Conservation (phyloP, 345 rosid genomes). For the sweet orange (Citrus sinensis) region DNA sequence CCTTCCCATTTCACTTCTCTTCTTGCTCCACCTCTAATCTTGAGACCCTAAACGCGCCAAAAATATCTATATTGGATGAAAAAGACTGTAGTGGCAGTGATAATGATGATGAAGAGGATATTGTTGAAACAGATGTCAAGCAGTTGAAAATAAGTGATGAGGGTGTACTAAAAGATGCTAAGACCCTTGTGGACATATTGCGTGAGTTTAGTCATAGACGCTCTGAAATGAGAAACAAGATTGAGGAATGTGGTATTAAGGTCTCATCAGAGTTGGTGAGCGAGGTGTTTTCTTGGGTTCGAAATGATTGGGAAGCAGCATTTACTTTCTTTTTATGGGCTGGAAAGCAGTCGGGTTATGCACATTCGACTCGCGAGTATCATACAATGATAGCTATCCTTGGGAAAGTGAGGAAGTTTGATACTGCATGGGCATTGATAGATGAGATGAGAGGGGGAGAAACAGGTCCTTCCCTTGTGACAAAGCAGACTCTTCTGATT, state of each 20-base stretch:
- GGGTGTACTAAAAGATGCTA: slow-evolving; percentile 38
- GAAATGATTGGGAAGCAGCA: slow-evolving; percentile 86
- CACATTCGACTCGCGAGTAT: slow-evolving; percentile 56
- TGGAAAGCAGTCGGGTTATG: slow-evolving; percentile 57
- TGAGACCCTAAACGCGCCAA: slow-evolving; percentile 8
- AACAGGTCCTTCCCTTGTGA: slow-evolving; percentile 52
- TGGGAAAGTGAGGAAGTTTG: slow-evolving; percentile 87
- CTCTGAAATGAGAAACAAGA: slow-evolving; percentile 44
- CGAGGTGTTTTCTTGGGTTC: slow-evolving; percentile 64
- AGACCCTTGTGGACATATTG: slow-evolving; percentile 38
- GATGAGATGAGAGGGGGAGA: slow-evolving; percentile 73
- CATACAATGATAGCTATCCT: slow-evolving; percentile 81
- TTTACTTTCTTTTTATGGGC: slow-evolving; percentile 90
- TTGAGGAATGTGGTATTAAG: slow-evolving; percentile 52
- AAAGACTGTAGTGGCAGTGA: neutral
- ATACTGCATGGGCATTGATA: slow-evolving; percentile 82
- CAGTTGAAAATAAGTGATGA: slow-evolving; percentile 15
- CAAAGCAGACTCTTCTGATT: slow-evolving; percentile 73
- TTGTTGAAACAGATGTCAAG: slow-evolving; percentile 12
- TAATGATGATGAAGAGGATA: slow-evolving; percentile 24
- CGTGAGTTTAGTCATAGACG: slow-evolving; percentile 30
- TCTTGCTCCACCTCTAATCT: slow-evolving; percentile 22
- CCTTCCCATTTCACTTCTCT: slow-evolving; percentile 17
- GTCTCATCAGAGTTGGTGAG: slow-evolving; percentile 57
- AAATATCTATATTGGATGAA: neutral